Evolutionary conservation across 2,329 filamentous ascomycete genomes (phyloP).

Genomic region (Talaromyces marneffei): DNA sequence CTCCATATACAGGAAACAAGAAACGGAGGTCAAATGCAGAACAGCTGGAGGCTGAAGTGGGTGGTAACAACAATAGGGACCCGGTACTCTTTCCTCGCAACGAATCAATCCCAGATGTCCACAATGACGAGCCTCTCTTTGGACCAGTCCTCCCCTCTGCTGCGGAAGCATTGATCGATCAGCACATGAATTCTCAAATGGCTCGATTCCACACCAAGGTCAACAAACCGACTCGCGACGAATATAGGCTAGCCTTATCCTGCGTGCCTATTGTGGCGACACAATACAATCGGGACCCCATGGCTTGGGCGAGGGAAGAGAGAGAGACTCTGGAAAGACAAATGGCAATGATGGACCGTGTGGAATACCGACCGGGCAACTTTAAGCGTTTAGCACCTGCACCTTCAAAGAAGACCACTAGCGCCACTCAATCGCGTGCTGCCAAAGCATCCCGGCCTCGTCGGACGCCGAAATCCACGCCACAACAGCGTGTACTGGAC

Average conservation of each 20-base stretch:
- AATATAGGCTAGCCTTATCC: constrained; percentile 40
- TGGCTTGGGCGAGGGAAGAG: constrained; percentile 39
- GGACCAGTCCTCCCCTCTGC: constrained; percentile 29
- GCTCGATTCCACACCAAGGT: constrained; percentile 36
- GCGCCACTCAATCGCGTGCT: constrained; percentile 22
- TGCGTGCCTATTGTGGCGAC: constrained; percentile 39
- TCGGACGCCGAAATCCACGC: constrained; percentile 38
- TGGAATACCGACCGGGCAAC: constrained; percentile 24
- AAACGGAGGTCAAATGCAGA: constrained; percentile 33
- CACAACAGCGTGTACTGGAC: constrained; percentile 34
- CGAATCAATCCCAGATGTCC: constrained; percentile 28
- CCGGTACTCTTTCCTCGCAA: constrained; percentile 41
- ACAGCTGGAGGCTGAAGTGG: constrained; percentile 26
- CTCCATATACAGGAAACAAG: constrained; percentile 39
- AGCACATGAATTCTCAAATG: constrained; percentile 41
- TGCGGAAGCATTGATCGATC: constrained; percentile 36
- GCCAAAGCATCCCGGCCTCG: constrained; percentile 30
- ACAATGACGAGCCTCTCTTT: constrained; percentile 38
- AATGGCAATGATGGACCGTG: constrained; percentile 36
- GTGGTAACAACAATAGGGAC: constrained; percentile 28
- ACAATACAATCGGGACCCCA: constrained; percentile 41
- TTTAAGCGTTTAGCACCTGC: constrained; percentile 40
- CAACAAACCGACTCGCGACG: constrained; percentile 40
- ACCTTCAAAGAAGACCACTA: constrained; percentile 25
- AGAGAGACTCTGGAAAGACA: constrained; percentile 38